Percentiles rank a stretch among this genome's conserved stretches.
phyloP scores from a whole-genome alignment of 768 basidiomycete species.

The Termitomyces sp. region DNA sequence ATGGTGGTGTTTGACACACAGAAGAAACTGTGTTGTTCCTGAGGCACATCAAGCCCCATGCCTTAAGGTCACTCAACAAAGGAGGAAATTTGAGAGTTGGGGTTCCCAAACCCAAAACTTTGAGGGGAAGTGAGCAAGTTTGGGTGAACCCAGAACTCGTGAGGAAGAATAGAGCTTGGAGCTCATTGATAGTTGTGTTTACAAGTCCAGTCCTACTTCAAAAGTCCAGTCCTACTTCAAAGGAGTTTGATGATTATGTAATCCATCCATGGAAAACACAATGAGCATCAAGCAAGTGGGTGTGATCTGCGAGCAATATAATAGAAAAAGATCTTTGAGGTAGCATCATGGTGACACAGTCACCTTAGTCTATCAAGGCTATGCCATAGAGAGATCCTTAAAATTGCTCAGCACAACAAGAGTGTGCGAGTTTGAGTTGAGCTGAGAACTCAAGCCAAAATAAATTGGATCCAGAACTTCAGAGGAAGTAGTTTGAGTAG shows the following conservation, averaged over 20 bases:
- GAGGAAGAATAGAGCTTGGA: neutral
- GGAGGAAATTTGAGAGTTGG: neutral
- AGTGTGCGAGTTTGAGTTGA: neutral
- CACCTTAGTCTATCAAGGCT: neutral
- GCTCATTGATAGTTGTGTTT: neutral
- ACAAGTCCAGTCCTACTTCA: neutral
- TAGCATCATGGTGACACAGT: neutral
- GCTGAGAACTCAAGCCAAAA: neutral
- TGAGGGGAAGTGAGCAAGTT: neutral
- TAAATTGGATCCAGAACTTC: neutral
- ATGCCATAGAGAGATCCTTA: neutral
- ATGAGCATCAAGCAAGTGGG: neutral
- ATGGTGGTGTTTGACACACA: no score
- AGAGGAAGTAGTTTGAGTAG: no score
- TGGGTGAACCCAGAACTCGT: neutral
- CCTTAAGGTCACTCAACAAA: neutral
- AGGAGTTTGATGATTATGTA: neutral
- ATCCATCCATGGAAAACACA: neutral
- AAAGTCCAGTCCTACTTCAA: neutral
- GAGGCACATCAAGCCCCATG: neutral
- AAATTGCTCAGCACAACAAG: neutral
- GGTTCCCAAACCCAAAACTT: neutral
- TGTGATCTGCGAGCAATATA: neutral
- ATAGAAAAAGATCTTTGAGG: neutral
- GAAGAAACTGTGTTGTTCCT: neutral